Evolutionary conservation across 306 rosid genomes (phyloP).

Genomic region (Dalbergia oliveri): DNA sequence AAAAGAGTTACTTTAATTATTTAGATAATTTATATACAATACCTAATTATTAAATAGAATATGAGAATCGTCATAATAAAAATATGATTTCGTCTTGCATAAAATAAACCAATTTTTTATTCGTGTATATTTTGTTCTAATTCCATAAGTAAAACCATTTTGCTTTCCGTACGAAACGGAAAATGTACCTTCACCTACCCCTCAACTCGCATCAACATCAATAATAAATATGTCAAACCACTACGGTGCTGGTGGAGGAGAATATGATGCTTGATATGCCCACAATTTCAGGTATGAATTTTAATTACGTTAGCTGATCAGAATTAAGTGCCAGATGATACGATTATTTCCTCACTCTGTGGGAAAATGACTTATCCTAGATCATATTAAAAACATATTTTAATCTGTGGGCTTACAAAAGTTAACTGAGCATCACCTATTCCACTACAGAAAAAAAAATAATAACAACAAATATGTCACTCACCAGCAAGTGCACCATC

Average conservation of each 20-base stretch:
- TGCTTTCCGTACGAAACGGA: constrained; percentile 54
- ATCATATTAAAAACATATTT: neutral
- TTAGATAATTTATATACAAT: neutral
- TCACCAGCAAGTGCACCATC: constrained; percentile 39
- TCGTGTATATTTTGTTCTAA: neutral
- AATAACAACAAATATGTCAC: constrained; percentile 14
- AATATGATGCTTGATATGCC: neutral
- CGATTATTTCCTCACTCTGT: neutral
- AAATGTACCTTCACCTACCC: constrained; percentile 52
- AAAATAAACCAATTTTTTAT: no score
- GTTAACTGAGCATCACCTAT: neutral
- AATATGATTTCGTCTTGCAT: no score
- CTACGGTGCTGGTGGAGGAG: neutral
- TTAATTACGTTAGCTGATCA: neutral
- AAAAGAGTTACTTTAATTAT: no score
- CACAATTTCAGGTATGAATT: neutral
- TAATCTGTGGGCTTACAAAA: neutral
- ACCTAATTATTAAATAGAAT: neutral
- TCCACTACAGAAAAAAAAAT: neutral
- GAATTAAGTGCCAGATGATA: neutral
- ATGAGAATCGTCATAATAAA: no score
- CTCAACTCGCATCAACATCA: neutral
- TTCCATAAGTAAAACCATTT: neutral
- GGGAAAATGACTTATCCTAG: neutral
- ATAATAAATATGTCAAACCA: constrained; percentile 32